Conservation (phyloP, 1,284 basidiomycete genomes). For the Rugosomyces carneus region DNA sequence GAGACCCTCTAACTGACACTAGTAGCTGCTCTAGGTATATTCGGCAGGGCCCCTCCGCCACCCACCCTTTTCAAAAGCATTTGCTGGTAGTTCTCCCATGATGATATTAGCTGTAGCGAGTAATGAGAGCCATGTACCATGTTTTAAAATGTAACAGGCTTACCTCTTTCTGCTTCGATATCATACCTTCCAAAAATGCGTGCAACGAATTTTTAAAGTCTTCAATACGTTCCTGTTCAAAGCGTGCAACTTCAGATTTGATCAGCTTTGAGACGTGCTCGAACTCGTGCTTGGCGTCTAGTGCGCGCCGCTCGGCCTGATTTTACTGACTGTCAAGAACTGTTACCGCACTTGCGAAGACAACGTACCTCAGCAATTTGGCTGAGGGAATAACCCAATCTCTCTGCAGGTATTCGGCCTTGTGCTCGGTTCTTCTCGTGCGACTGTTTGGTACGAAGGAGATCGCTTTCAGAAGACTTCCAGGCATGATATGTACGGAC, state of each 20-base stretch:
- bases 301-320: slow-evolving; percentile 77
- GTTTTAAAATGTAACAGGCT: slow-evolving; percentile 15
- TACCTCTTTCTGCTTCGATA: slow-evolving; percentile 76
- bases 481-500: slow-evolving; percentile 78
- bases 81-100: slow-evolving; percentile 75
- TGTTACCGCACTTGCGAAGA: not conserved
- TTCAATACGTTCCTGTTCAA: slow-evolving; percentile 89
- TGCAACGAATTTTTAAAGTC: slow-evolving; percentile 81
- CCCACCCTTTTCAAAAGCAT: slow-evolving; percentile 48
- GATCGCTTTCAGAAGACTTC: slow-evolving; percentile 76
- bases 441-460: slow-evolving; percentile 61
- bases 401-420: slow-evolving; percentile 62
- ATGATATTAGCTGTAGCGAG: slow-evolving; percentile 46
- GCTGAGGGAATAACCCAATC: slow-evolving; percentile 60
- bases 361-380: slow-evolving; percentile 72
- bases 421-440: slow-evolving; percentile 80
- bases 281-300: slow-evolving; percentile 82
- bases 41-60: slow-evolving; percentile 18
- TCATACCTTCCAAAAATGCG: slow-evolving; percentile 78
- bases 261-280: slow-evolving; percentile 83
- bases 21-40: slow-evolving; percentile 7
- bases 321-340: not conserved
- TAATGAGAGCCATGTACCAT: not conserved
- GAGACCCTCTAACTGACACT: not conserved
- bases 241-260: slow-evolving; percentile 88